Evolutionary conservation across 371 early-diverging fungal genomes (phyloP).

Genomic region (Apophysomyces variabilis): DNA sequence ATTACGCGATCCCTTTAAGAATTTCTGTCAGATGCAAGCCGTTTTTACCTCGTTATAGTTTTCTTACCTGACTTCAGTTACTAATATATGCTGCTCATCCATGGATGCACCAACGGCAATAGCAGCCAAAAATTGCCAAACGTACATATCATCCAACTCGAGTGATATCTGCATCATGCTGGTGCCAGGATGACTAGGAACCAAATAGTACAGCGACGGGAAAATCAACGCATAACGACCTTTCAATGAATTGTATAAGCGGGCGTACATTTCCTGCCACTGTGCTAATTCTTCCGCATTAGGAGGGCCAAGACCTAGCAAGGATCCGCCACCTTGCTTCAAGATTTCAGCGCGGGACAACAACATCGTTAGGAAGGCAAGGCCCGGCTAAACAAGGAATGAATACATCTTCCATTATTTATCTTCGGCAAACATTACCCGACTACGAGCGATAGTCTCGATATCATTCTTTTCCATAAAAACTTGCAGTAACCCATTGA

Average conservation of each 20-base stretch:
- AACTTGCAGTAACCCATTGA: slow-evolving; percentile 77
- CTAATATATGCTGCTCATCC: slow-evolving; percentile 91
- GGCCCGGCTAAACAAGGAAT: slow-evolving; percentile 62
- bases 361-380: slow-evolving; percentile 88
- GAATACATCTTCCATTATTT: not conserved
- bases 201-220: slow-evolving; percentile 61
- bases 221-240: slow-evolving; percentile 79
- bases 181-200: slow-evolving; percentile 53
- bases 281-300: slow-evolving; percentile 65
- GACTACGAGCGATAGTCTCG: slow-evolving; percentile 79
- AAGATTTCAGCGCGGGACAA: slow-evolving; percentile 90
- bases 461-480: slow-evolving; percentile 90
- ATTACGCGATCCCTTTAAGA: slow-evolving; percentile 77
- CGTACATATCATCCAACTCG: slow-evolving; percentile 82
- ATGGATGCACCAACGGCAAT: slow-evolving; percentile 92
- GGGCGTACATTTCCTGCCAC: slow-evolving; percentile 79
- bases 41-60: not conserved
- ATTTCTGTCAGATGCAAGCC: not conserved
- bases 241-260: slow-evolving; percentile 78
- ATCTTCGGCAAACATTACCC: slow-evolving; percentile 36
- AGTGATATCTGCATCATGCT: slow-evolving; percentile 43
- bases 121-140: slow-evolving; percentile 98
- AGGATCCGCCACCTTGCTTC: slow-evolving; percentile 75
- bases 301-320: slow-evolving; percentile 60
- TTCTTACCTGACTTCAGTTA: slow-evolving; percentile 81